Conservation (phyloP, 768 basidiomycete species). For the Grammothele lineata region DNA sequence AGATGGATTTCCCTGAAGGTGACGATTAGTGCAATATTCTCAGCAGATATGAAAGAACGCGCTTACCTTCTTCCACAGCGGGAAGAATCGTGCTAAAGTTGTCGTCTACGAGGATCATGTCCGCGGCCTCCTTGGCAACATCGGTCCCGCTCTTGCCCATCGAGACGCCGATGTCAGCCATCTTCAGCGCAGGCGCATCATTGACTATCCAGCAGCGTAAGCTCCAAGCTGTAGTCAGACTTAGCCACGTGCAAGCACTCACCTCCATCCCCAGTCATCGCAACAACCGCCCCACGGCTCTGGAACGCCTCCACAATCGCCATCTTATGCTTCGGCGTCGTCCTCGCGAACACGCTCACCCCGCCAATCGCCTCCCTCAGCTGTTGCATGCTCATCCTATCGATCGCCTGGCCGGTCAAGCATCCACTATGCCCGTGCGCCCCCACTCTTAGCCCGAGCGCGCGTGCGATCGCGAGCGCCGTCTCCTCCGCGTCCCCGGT, state of each 20-base stretch:
- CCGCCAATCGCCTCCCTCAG: slow-evolving; percentile 76
- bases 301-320: slow-evolving; percentile 94
- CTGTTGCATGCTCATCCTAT: slow-evolving; percentile 77
- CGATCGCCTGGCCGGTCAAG: slow-evolving; percentile 59
- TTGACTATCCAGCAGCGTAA: no score
- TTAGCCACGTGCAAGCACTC: no score
- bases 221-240: no score
- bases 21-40: neutral
- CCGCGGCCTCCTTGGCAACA: slow-evolving; percentile 97
- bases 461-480: slow-evolving; percentile 81
- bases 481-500: slow-evolving; percentile 94
- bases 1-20: slow-evolving; percentile 83
- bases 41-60: neutral
- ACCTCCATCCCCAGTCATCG: slow-evolving; percentile 98
- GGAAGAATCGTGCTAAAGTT: slow-evolving; percentile 94
- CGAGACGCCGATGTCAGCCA: slow-evolving; percentile 96
- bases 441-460: slow-evolving; percentile 77
- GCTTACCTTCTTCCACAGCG: slow-evolving; percentile 85
- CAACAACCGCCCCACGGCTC: slow-evolving; percentile 82
- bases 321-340: slow-evolving; percentile 98
- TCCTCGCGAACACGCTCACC: slow-evolving; percentile 89
- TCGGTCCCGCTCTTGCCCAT: slow-evolving; percentile 99
- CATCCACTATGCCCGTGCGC: slow-evolving; percentile 29
- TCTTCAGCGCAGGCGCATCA: slow-evolving; percentile 93
- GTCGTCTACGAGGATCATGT: slow-evolving; percentile 95